Conservation (phyloP, 352 stramenopile species). For the Pythium utonaiense region DNA sequence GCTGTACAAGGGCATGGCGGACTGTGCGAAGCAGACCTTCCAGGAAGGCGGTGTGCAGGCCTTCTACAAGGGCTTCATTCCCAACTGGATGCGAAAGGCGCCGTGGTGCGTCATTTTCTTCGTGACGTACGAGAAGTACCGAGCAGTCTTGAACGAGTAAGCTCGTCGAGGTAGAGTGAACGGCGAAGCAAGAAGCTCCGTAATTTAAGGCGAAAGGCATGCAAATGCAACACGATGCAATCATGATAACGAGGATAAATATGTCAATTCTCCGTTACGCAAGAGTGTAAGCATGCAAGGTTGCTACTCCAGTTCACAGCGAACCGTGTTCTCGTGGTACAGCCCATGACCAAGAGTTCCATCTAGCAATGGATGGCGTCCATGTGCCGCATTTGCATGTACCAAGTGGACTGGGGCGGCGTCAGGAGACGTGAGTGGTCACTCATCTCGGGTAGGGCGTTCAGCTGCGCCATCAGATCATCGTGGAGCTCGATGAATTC, state of each 20-base stretch:
- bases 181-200: background rate
- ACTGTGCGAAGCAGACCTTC: constrained; percentile 70
- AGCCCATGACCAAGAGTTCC: background rate
- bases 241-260: constrained; percentile 4
- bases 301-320: background rate
- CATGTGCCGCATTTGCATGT: constrained; percentile 81
- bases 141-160: constrained; percentile 33
- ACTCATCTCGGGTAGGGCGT: constrained; percentile 37
- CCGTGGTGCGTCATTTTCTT: constrained; percentile 88
- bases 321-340: background rate
- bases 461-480: constrained; percentile 36
- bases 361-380: constrained; percentile 53
- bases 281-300: background rate
- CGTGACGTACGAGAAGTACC: constrained; percentile 83
- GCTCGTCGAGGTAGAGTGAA: background rate
- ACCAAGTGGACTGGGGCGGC: constrained; percentile 74
- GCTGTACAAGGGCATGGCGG: constrained; percentile 65
- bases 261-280: constrained; percentile 1
- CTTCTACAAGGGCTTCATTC: constrained; percentile 86
- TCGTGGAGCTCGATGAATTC: constrained; percentile 66
- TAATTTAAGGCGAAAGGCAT: background rate
- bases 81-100: constrained; percentile 86
- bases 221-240: background rate
- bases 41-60: constrained; percentile 54
- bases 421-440: constrained; percentile 53